Conservation (phyloP, 345 rosid genomes). For the Orychophragmus violaceus region DNA sequence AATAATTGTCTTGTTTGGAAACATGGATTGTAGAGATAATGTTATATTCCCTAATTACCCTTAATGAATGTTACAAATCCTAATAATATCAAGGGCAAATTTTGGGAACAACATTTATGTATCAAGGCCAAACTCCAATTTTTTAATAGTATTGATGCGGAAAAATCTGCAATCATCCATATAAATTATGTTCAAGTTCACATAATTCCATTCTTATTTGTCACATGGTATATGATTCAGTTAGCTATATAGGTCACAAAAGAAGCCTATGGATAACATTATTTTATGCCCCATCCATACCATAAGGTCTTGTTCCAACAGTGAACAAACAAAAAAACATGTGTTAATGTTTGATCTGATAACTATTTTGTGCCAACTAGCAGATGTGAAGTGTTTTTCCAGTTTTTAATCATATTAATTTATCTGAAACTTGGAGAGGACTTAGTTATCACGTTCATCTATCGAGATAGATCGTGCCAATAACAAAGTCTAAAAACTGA, state of each 20-base stretch:
- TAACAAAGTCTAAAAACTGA: not conserved
- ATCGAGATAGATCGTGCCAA: not conserved
- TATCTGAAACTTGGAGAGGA: not conserved
- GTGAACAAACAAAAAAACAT: not conserved
- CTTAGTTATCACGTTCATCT: not conserved
- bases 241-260: not conserved
- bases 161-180: constrained; percentile 9
- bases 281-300: constrained; percentile 18
- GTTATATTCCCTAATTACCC: too few relatives aligned
- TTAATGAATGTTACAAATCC: too few relatives aligned
- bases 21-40: too few relatives aligned
- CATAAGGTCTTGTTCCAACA: constrained; percentile 12
- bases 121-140: too few relatives aligned
- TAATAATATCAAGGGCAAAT: too few relatives aligned
- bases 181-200: not conserved
- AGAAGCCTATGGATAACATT: not conserved
- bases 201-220: constrained; percentile 8
- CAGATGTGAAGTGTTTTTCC: not conserved
- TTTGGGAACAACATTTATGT: too few relatives aligned
- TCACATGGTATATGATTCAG: constrained; percentile 15
- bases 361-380: not conserved
- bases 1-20: too few relatives aligned
- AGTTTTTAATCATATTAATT: not conserved
- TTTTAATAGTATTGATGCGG: too few relatives aligned
- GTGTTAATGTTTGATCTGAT: not conserved